Evolutionary conservation across 2,329 filamentous ascomycete genomes (phyloP).

Genomic region (Venturia aucupariae): DNA sequence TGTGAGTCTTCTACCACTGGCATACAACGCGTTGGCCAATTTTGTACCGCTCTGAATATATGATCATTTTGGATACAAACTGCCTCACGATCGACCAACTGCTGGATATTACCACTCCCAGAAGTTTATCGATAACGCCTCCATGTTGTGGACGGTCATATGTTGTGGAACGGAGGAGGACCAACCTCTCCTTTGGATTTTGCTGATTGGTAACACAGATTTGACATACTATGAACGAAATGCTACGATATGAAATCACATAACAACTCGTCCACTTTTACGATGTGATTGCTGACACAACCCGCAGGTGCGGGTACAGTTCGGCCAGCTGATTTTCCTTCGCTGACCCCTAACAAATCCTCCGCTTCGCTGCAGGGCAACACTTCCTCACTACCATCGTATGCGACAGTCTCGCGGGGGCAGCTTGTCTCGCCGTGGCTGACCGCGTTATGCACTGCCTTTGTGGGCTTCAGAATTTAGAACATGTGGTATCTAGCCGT

Average conservation of each 20-base stretch:
- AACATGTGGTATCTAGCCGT: background rate
- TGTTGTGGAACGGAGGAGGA: background rate
- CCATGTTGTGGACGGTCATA: background rate
- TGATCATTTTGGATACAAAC: background rate
- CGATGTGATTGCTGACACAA: background rate
- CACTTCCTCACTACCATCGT: background rate
- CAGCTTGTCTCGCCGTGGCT: background rate
- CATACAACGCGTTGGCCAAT: background rate
- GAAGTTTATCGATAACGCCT: background rate
- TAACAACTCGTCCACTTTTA: background rate
- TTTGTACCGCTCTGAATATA: background rate
- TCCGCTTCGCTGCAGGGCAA: background rate
- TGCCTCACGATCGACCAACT: background rate
- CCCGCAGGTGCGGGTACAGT: background rate
- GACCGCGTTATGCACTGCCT: background rate
- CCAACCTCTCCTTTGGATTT: background rate
- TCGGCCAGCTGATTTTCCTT: constrained; percentile 1
- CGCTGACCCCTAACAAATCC: background rate
- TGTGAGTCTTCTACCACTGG: constrained; percentile 11
- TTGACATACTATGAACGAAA: background rate
- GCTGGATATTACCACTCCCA: background rate
- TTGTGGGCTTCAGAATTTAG: background rate
- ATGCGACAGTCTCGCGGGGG: background rate
- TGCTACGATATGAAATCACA: background rate
- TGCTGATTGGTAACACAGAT: background rate